Percentiles rank a stretch among this genome's conserved stretches.
Conservation (phyloP, 257 asterid genomes). For the Echites panduratus region DNA sequence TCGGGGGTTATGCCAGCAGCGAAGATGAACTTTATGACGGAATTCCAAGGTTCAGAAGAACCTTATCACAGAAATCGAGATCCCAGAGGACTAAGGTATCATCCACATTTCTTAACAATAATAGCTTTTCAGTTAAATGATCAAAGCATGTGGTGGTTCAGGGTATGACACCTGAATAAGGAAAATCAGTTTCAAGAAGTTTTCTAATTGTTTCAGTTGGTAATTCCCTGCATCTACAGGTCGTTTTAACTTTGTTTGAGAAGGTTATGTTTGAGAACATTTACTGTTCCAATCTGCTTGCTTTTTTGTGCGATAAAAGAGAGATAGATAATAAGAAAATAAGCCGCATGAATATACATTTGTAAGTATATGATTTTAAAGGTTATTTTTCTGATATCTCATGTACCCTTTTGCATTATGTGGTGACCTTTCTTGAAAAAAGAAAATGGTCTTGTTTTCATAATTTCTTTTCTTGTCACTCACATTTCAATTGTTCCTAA, state of each 20-base stretch:
- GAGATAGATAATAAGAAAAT: too few relatives aligned
- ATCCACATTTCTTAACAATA: background rate
- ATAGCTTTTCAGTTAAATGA: background rate
- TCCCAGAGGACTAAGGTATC: constrained; percentile 51
- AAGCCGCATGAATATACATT: background rate
- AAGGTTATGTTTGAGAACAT: background rate
- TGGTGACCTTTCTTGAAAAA: background rate
- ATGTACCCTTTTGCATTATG: background rate
- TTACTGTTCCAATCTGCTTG: background rate
- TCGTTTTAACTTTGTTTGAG: background rate
- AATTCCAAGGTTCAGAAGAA: constrained; percentile 57
- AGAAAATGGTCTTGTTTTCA: too few relatives aligned
- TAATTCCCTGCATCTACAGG: background rate
- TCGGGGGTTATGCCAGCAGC: constrained; percentile 22
- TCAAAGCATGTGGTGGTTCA: background rate
- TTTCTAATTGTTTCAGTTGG: background rate
- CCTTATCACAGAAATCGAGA: constrained; percentile 43
- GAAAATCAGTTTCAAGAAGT: background rate
- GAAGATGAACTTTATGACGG: constrained; percentile 77
- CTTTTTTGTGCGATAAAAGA: background rate
- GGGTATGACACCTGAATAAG: background rate
- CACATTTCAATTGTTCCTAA: background rate
- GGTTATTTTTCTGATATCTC: background rate
- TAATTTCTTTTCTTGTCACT: too few relatives aligned
- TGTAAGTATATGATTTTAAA: background rate